Evolutionary conservation across 352 stramenopile genomes (phyloP), one percentile per base, ranked within the genome.

Genomic region (Phytophthora pisi): DNA sequence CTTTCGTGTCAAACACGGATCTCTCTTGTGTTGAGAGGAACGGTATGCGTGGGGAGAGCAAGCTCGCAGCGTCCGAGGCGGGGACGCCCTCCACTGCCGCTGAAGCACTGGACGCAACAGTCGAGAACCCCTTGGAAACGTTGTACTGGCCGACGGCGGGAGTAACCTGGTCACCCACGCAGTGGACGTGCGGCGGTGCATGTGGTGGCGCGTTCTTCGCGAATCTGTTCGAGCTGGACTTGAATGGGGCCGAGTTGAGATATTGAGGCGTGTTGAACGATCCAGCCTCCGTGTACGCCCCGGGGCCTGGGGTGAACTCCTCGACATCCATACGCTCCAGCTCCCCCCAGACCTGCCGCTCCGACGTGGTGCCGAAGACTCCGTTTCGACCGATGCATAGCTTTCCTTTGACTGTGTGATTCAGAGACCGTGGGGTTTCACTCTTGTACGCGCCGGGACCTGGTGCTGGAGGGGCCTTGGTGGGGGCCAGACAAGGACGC

Each of bases 351-450:
- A 93, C 70, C 40, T 85, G 79, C n/a, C 86, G 78, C 62, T 91
- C 83, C 1, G 86, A 86, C 2, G 77, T 93, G 11, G 84, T 84
- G n/a, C 86, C 86, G 62, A 93, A 93, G 16, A 90, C 75, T 28
- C 86, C 84, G 47, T 86, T 85, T 45, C 86, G 81, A 2, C 86
- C 86, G 16, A 92, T 76, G 7, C 70, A 74, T 10, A 86, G 67
- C 36, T 81, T 82, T 4, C 71, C 61, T 66, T 75, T 75, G 20
- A 91, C 78, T 5, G 72, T 30, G 13, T 85, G 70, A n/a, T 82
- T 75, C 1, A 92, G 58, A 1, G 86, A 91, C 2, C 84, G 70
- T 10, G 84, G 84, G 8, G 79, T 92, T 66, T 90, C 84, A 46
- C 67, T 86, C 45, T 75, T 79, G 70, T 92, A 92, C 1, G 84